These are phyloP conservation scores for Chenopodium berlandieri DNA, from an alignment of 148 eudicot species.

Conservation along the genomic window DNA sequence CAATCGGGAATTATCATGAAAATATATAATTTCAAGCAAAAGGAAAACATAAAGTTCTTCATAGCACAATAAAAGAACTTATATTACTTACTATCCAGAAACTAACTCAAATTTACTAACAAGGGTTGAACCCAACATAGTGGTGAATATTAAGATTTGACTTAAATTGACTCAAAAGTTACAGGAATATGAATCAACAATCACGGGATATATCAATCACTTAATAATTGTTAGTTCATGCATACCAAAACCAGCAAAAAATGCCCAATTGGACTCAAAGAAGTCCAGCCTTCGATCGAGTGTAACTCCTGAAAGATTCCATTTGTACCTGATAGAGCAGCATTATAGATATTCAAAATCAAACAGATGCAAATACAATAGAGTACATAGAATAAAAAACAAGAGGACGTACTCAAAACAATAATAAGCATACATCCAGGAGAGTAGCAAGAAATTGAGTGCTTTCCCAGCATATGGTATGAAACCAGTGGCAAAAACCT, in stretches of 20 bases:
- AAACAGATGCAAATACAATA: slow-evolving; percentile 13
- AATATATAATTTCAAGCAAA: background rate
- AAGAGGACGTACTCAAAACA: slow-evolving; percentile 84
- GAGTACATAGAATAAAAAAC: background rate
- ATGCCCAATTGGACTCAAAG: slow-evolving; percentile 96
- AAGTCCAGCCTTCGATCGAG: slow-evolving; percentile 84
- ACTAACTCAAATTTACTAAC: background rate
- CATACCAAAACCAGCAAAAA: slow-evolving; percentile 96
- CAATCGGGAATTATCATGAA: background rate
- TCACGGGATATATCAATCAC: background rate
- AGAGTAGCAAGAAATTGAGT: slow-evolving; percentile 75
- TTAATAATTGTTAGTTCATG: background rate
- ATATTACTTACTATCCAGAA: background rate
- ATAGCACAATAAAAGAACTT: background rate
- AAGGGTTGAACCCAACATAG: background rate
- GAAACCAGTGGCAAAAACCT: slow-evolving; percentile 76
- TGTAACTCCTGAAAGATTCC: slow-evolving; percentile 90
- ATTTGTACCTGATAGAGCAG: slow-evolving; percentile 65
- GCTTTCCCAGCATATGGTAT: slow-evolving; percentile 77
- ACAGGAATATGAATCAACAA: background rate
- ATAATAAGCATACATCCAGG: slow-evolving; percentile 98
- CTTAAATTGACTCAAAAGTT: no score
- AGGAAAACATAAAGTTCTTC: background rate
- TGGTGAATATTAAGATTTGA: background rate
- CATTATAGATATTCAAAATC: slow-evolving; percentile 15